Percentiles rank a stretch among this genome's conserved stretches.
phyloP scores from a whole-genome alignment of 495 filamentous ascomycete genomes.

The Daldinia vernicosa region DNA sequence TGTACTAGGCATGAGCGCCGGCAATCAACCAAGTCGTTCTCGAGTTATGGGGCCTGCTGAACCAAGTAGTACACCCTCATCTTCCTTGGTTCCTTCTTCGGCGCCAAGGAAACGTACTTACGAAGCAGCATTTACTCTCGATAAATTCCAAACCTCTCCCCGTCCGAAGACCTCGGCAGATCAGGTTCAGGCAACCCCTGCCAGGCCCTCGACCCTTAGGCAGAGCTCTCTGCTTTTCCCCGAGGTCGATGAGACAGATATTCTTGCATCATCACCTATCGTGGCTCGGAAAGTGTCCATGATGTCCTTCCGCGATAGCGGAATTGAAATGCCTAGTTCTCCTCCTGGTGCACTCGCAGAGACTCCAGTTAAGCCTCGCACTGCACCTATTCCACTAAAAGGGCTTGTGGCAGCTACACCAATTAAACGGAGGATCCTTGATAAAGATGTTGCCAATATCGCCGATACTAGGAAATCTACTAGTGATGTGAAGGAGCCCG shows the following conservation, averaged over 20 bases:
- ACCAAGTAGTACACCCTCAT: slow-evolving; percentile 35
- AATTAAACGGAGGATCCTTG: slow-evolving; percentile 54
- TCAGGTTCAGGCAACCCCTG: slow-evolving; percentile 48
- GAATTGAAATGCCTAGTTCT: slow-evolving; percentile 54
- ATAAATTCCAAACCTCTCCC: slow-evolving; percentile 24
- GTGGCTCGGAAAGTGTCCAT: slow-evolving; percentile 61
- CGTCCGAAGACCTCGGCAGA: slow-evolving; percentile 9
- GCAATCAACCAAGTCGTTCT: slow-evolving; percentile 16
- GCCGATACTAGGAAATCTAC: slow-evolving; percentile 33
- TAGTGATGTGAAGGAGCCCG: slow-evolving; percentile 8
- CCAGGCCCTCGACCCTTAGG: slow-evolving; percentile 15
- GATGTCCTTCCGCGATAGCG: slow-evolving; percentile 42
- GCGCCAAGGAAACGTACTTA: slow-evolving; percentile 47
- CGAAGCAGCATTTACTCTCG: slow-evolving; percentile 30
- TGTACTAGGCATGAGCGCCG: slow-evolving; percentile 40
- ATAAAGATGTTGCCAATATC: slow-evolving; percentile 46
- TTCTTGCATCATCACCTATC: slow-evolving; percentile 54
- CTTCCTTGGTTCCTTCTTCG: slow-evolving; percentile 48
- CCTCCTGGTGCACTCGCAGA: slow-evolving; percentile 48
- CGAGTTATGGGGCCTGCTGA: slow-evolving; percentile 28
- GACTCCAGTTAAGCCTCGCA: slow-evolving; percentile 50
- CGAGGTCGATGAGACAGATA: slow-evolving; percentile 28
- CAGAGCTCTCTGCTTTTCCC: slow-evolving; percentile 31
- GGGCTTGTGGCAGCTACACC: slow-evolving; percentile 36
- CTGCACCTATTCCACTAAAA: slow-evolving; percentile 14